Evolutionary conservation across 2,329 filamentous ascomycete genomes (phyloP).

Genomic region (Laburnicola sp.): DNA sequence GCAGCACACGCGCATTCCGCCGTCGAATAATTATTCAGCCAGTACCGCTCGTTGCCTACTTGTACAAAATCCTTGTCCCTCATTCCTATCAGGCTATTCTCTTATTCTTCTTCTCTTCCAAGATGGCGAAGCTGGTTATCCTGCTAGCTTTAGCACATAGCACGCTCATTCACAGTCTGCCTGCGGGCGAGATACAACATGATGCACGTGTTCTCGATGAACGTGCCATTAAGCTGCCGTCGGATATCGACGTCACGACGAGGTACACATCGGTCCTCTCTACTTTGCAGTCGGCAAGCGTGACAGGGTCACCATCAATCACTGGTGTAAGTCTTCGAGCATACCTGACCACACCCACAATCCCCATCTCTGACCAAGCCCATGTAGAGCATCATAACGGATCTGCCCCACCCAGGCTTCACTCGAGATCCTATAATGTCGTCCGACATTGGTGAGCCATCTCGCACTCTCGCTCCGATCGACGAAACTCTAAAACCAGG

Average conservation of each 20-base stretch:
- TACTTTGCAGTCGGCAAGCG: constrained; percentile 32
- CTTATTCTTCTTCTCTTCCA: constrained; percentile 13
- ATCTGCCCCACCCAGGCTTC: constrained; percentile 35
- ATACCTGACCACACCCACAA: not conserved
- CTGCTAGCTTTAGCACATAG: constrained; percentile 31
- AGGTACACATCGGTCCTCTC: constrained; percentile 34
- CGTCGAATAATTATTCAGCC: constrained; percentile 5
- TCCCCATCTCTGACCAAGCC: constrained; percentile 9
- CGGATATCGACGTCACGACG: constrained; percentile 30
- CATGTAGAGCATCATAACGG: constrained; percentile 34
- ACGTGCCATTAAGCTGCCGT: constrained; percentile 29
- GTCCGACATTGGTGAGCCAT: constrained; percentile 22
- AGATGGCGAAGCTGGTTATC: constrained; percentile 34
- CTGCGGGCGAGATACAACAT: constrained; percentile 22
- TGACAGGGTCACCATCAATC: constrained; percentile 28
- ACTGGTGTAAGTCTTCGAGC: constrained; percentile 32
- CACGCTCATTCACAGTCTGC: constrained; percentile 28
- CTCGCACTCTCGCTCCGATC: constrained; percentile 30
- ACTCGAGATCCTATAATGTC: constrained; percentile 31
- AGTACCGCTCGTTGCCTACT: constrained; percentile 20
- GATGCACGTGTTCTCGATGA: constrained; percentile 15
- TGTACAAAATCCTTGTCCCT: constrained; percentile 16
- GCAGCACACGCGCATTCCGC: constrained; percentile 30
- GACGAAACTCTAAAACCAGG: constrained; percentile 36
- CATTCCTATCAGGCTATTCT: constrained; percentile 13